Evolutionary conservation across 768 basidiomycete genomes (phyloP).

Genomic region (Dioszegia hungarica): DNA sequence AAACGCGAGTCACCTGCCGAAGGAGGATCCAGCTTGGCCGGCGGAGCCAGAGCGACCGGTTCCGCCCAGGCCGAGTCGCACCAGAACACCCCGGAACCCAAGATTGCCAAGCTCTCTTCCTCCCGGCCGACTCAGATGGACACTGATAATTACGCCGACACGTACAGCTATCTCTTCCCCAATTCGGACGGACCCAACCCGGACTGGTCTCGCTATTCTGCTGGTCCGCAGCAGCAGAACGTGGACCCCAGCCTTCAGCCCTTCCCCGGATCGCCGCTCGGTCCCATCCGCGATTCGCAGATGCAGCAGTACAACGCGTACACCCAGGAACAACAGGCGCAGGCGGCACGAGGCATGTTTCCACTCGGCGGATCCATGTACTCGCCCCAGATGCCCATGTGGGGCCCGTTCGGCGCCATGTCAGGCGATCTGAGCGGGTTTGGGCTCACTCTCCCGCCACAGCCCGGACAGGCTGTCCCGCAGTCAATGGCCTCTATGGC

Average conservation of each 20-base stretch:
- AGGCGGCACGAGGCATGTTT: conserved; percentile 2
- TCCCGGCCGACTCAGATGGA: neutral
- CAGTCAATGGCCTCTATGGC: neutral
- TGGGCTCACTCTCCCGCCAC: conserved; percentile 1
- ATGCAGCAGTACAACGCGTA: neutral
- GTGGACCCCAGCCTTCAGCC: too few species aligned
- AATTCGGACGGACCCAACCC: conserved; percentile 2
- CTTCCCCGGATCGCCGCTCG: neutral
- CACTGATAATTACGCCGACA: conserved; percentile 3
- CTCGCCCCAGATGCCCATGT: neutral
- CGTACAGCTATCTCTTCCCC: conserved; percentile 35
- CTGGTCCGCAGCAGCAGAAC: neutral
- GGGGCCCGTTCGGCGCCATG: conserved; percentile 4
- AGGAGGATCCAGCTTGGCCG: neutral
- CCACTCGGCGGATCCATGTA: neutral
- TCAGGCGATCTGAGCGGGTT: conserved; percentile 9
- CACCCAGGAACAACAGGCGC: neutral
- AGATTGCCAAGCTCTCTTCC: neutral
- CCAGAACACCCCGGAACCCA: neutral
- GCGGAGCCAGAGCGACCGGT: too few species aligned
- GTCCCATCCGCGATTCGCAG: neutral
- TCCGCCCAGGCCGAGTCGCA: neutral
- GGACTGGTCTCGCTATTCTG: conserved; percentile 14
- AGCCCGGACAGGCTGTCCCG: neutral
- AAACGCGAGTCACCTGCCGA: conserved; percentile 16